These are phyloP conservation scores for Fusarium annulatum DNA, from an alignment of 2,329 filamentous ascomycete genomes.

Conservation along the genomic window DNA sequence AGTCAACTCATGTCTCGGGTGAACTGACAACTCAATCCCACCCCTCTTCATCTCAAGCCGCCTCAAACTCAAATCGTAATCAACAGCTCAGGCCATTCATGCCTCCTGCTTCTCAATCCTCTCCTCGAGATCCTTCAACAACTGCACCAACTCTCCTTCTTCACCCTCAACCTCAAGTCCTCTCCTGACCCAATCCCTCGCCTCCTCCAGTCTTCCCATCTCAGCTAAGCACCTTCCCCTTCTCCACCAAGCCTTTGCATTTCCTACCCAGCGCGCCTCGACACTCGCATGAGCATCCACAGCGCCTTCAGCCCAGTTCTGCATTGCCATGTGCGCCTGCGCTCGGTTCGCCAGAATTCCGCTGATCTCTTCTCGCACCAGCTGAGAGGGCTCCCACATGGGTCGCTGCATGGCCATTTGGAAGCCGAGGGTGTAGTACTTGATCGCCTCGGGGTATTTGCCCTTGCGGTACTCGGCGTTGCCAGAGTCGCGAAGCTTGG, in stretches of 20 bases:
- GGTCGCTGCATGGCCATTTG: constrained; percentile 88
- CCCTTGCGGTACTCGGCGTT: constrained; percentile 86
- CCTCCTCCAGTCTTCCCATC: constrained; percentile 90
- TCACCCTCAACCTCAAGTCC: constrained; percentile 86
- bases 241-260: constrained; percentile 96
- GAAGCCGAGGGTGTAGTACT: constrained; percentile 85
- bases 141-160: constrained; percentile 70
- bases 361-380: constrained; percentile 87
- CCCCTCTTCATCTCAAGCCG: background rate
- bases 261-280: constrained; percentile 85
- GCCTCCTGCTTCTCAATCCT: constrained; percentile 55
- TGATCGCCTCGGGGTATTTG: constrained; percentile 78
- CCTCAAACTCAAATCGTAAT: background rate
- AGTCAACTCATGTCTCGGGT: constrained; percentile 19
- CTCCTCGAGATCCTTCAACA: constrained; percentile 72
- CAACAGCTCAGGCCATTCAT: background rate
- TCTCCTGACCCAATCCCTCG: constrained; percentile 78
- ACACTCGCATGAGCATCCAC: constrained; percentile 89
- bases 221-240: constrained; percentile 86
- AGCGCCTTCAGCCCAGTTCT: constrained; percentile 86
- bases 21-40: background rate
- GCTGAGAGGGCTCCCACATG: constrained; percentile 84
- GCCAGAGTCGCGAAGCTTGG: constrained; percentile 89
- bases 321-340: constrained; percentile 86
- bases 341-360: constrained; percentile 87